A percentile compares a stretch with the other conserved stretches of the same genome.
These are phyloP conservation scores for Oleoguttula mirabilis DNA, from an alignment of 495 filamentous ascomycete genomes.

Conservation along the genomic window DNA sequence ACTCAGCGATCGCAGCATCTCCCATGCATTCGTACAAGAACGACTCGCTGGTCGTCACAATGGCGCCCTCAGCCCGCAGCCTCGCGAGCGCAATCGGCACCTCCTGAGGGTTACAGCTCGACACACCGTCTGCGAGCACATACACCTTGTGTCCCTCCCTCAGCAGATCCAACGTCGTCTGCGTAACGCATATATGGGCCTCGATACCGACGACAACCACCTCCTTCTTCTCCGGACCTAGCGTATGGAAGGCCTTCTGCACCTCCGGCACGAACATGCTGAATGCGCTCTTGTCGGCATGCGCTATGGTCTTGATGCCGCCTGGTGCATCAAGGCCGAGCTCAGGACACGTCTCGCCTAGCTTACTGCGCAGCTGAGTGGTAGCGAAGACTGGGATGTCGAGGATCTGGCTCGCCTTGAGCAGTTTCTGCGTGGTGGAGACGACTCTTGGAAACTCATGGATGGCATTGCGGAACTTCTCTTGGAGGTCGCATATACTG, in stretches of 20 bases:
- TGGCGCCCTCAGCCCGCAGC: slow-evolving; percentile 61
- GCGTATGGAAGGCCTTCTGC: slow-evolving; percentile 19
- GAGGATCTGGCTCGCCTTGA: slow-evolving; percentile 44
- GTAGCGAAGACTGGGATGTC: slow-evolving; percentile 69
- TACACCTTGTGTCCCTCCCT: slow-evolving; percentile 68
- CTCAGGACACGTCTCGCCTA: slow-evolving; percentile 69
- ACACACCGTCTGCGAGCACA: slow-evolving; percentile 82
- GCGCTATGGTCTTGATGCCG: slow-evolving; percentile 36
- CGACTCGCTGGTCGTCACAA: slow-evolving; percentile 81
- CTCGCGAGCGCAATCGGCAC: slow-evolving; percentile 64
- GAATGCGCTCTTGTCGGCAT: slow-evolving; percentile 79
- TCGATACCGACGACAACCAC: slow-evolving; percentile 78
- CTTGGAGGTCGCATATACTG: slow-evolving; percentile 93
- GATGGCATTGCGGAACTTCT: slow-evolving; percentile 75
- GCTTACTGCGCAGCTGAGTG: slow-evolving; percentile 63
- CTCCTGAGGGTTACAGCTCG: slow-evolving; percentile 72
- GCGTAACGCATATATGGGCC: slow-evolving; percentile 85
- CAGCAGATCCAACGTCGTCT: slow-evolving; percentile 76
- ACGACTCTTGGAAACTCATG: slow-evolving; percentile 66
- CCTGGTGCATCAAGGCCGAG: slow-evolving; percentile 36
- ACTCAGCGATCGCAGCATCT: slow-evolving; percentile 62
- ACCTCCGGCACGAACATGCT: slow-evolving; percentile 53
- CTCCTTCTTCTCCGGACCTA: slow-evolving; percentile 23
- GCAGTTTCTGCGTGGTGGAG: slow-evolving; percentile 40
- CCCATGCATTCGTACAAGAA: slow-evolving; percentile 88